Evolutionary conservation across 257 asterid species (phyloP).

Genomic region (Salvia hispanica): DNA sequence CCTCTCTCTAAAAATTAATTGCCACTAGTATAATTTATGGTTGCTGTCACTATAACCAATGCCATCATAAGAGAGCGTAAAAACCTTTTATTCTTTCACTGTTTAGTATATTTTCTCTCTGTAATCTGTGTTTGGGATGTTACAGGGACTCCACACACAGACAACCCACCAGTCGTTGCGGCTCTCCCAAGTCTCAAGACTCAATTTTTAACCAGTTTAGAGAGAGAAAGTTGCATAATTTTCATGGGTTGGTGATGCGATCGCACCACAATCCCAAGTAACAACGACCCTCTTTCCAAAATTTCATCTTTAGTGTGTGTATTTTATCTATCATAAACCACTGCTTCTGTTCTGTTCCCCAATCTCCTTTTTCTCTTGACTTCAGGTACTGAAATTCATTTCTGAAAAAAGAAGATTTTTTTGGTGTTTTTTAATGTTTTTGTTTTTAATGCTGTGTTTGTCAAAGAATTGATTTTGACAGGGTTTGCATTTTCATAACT

Average conservation of each 20-base stretch:
- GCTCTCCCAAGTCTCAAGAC: slow-evolving; percentile 51
- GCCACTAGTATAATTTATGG: slow-evolving; percentile 23
- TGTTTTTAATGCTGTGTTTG: slow-evolving; percentile 25
- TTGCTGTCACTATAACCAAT: slow-evolving; percentile 40
- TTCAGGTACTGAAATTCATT: slow-evolving; percentile 36
- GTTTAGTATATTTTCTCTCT: slow-evolving; percentile 16
- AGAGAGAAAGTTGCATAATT: slow-evolving; percentile 37
- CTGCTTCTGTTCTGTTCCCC: slow-evolving; percentile 31
- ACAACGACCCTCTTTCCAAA: slow-evolving; percentile 32
- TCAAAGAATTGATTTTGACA: slow-evolving; percentile 28
- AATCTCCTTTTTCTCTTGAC: slow-evolving; percentile 40
- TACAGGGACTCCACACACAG: slow-evolving; percentile 47
- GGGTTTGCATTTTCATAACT: slow-evolving; percentile 23
- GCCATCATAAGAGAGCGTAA: slow-evolving; percentile 30
- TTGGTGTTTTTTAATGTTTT: background rate
- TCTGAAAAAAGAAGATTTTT: background rate
- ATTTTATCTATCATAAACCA: background rate
- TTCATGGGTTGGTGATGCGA: slow-evolving; percentile 48
- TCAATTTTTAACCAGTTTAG: slow-evolving; percentile 31
- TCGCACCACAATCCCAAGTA: slow-evolving; percentile 52
- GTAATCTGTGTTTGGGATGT: slow-evolving; percentile 37
- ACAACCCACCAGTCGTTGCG: slow-evolving; percentile 72
- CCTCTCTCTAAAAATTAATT: slow-evolving; percentile 32
- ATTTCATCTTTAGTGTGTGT: background rate
- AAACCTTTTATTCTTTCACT: slow-evolving; percentile 9